These are phyloP conservation scores for Euphorbia peplus DNA, from an alignment of 345 rosid species.

Conservation along the genomic window DNA sequence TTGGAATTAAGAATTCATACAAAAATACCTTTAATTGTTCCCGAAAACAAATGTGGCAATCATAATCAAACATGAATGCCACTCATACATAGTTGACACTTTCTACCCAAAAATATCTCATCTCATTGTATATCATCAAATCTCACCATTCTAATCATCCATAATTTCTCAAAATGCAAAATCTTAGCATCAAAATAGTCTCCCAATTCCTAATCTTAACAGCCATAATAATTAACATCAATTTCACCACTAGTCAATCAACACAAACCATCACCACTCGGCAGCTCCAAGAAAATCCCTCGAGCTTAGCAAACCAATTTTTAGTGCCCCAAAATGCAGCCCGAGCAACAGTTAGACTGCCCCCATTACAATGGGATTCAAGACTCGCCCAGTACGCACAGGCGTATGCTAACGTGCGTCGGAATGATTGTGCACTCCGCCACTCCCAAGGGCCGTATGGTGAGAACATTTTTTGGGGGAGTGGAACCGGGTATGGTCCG, in stretches of 20 bases:
- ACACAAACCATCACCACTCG: not conserved
- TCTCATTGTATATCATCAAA: not conserved
- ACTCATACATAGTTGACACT: conserved; percentile 21
- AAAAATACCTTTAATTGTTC: too few relatives aligned
- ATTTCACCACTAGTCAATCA: not conserved
- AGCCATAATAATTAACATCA: not conserved
- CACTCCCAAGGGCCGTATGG: conserved; percentile 84
- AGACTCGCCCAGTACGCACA: conserved; percentile 49
- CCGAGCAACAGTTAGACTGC: conserved; percentile 46
- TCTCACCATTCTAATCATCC: not conserved
- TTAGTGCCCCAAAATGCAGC: conserved; percentile 68
- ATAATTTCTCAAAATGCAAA: conserved; percentile 13
- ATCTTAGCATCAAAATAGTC: not conserved
- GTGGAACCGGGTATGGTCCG: conserved; percentile 68
- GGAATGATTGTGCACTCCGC: conserved; percentile 54
- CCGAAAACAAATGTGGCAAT: conserved; percentile 51
- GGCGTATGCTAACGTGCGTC: conserved; percentile 62
- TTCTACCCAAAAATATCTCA: not conserved
- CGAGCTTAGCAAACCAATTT: conserved; percentile 36
- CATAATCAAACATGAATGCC: conserved; percentile 54
- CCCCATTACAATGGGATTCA: conserved; percentile 55
- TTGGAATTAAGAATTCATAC: too few relatives aligned
- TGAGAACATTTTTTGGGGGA: conserved; percentile 96
- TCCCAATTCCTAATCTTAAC: not conserved
- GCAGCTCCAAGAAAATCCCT: not conserved